Percentiles rank a stretch among this genome's conserved stretches.
These are phyloP conservation scores for Podila verticillata DNA, from an alignment of 192 early-diverging fungal genomes.

Conservation along the genomic window DNA sequence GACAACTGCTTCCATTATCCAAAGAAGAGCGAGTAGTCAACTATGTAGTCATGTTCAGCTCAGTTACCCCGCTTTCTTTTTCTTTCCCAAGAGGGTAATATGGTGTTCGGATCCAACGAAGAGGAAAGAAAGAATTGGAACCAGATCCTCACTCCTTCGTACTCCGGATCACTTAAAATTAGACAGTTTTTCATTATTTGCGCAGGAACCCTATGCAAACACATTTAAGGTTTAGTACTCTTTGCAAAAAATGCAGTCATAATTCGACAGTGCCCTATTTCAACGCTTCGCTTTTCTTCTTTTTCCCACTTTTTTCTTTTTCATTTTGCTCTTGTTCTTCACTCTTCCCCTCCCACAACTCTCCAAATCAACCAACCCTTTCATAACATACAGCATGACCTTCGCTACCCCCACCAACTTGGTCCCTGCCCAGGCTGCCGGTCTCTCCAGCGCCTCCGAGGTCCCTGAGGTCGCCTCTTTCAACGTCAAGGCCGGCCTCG, in stretches of 20 bases:
- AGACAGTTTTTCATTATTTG: neutral
- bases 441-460: conserved; percentile 38
- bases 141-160: neutral
- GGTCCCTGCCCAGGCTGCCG: conserved; percentile 37
- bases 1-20: too few relatives aligned
- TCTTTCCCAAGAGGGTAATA: conserved; percentile 1
- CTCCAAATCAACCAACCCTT: neutral
- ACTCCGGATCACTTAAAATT: neutral
- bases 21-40: too few relatives aligned
- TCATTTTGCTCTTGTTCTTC: conserved; percentile 9
- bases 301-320: conserved; percentile 1
- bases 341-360: conserved; percentile 2
- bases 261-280: neutral
- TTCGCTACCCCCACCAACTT: conserved; percentile 61
- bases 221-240: neutral
- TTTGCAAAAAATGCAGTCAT: neutral
- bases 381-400: conserved; percentile 23
- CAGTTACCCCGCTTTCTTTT: neutral
- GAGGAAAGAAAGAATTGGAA: neutral
- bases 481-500: conserved; percentile 94
- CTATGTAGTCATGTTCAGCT: neutral
- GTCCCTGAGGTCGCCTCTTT: conserved; percentile 63
- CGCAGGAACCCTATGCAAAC: neutral
- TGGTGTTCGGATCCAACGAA: neutral
- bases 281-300: neutral